Conservation (phyloP, 345 rosid genomes). For the Psidium friedrichsthalianum region DNA sequence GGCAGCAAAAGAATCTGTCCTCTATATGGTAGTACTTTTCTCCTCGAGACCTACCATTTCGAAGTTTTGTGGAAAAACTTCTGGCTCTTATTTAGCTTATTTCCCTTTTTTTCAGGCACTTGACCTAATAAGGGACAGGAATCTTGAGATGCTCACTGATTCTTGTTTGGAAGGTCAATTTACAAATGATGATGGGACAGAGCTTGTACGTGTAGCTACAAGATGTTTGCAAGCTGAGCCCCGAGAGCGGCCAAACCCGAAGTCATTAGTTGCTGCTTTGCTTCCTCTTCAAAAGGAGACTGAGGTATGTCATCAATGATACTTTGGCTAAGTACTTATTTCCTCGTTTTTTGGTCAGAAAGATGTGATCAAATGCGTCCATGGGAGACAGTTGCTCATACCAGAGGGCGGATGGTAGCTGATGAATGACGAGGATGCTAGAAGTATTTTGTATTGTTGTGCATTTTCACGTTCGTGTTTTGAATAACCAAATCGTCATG, state of each 20-base stretch:
- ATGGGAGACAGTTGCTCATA: not conserved
- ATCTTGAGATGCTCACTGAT: slow-evolving; percentile 75
- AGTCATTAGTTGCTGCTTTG: slow-evolving; percentile 54
- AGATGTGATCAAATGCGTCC: not conserved
- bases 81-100: not conserved
- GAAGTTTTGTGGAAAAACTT: not conserved
- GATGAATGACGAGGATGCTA: not conserved
- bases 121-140: slow-evolving; percentile 76
- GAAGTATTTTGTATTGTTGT: not conserved
- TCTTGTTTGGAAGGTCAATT: slow-evolving; percentile 83
- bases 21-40: not conserved
- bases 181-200: slow-evolving; percentile 61
- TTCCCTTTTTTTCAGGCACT: slow-evolving; percentile 50
- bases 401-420: not conserved
- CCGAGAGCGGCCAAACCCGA: slow-evolving; percentile 72
- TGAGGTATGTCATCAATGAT: slow-evolving; percentile 33
- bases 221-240: slow-evolving; percentile 77
- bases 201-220: slow-evolving; percentile 71
- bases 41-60: not conserved
- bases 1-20: not conserved
- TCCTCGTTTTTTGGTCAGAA: not conserved
- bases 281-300: slow-evolving; percentile 74
- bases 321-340: not conserved
- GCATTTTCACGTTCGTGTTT: not conserved
- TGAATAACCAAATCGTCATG: not conserved